phyloP scores from a whole-genome alignment of 164 flowering plant species.

The Berberis thunbergii region DNA sequence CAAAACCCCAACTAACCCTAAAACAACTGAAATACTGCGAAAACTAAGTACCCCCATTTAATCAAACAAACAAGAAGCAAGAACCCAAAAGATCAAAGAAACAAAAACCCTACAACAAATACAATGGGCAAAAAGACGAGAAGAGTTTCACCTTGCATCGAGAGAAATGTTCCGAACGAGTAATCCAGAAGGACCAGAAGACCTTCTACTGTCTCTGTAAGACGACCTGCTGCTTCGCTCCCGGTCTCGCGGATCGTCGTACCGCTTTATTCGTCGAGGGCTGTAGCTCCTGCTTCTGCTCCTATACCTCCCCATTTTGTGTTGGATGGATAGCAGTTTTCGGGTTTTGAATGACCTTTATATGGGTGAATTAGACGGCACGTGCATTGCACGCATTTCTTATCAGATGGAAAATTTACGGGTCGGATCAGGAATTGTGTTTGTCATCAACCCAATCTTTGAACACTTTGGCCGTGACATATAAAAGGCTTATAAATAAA shows the following conservation, averaged over 20 bases:
- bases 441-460: no score
- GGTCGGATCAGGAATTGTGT: no score
- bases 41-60: no score
- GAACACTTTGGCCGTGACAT: no score
- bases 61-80: no score
- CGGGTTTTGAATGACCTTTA: no score
- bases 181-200: conserved; percentile 70
- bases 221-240: conserved; percentile 28
- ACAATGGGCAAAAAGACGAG: not conserved
- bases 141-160: conserved; percentile 48
- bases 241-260: conserved; percentile 50
- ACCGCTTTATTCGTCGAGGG: conserved; percentile 36
- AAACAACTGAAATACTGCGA: no score
- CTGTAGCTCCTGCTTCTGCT: conserved; percentile 48
- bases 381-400: no score
- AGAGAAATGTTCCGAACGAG: conserved; percentile 89
- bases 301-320: conserved; percentile 43
- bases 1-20: no score
- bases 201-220: conserved; percentile 39
- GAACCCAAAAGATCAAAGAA: not conserved
- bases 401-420: no score
- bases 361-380: no score
- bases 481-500: no score
- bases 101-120: not conserved
- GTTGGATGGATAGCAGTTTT: not conserved